Evolutionary conservation across 2,329 filamentous ascomycete genomes (phyloP), one percentile per base, ranked within the genome.

Genomic region (Diaporthe ampelina): DNA sequence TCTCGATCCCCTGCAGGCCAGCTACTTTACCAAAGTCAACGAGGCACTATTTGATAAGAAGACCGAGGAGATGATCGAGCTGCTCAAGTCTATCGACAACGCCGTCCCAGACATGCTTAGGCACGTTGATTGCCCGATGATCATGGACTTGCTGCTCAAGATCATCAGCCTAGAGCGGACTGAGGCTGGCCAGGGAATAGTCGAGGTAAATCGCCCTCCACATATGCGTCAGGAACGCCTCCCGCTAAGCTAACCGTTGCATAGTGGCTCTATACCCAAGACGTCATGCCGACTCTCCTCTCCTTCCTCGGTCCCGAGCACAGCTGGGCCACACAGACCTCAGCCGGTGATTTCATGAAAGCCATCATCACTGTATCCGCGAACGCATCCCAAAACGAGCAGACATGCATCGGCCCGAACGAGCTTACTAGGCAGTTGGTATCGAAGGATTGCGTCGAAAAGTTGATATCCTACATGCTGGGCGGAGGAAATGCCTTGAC

Each of bases 291-390:
- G 0, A 93, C 91, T 4, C 88, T 99, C 3, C 90, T 99, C 1
- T 94, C 94, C 7, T 98, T 95, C 82, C 90, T 99, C 29, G 93
- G 94, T 2, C 92, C 95, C 0, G 92, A 97, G 76, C 92, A 97
- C 80, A 94, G 92, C 76, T 94, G 95, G 82, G 94, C 96, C 1
- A 97, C 97, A 2, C 97, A 99, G 83, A 98, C 97, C 0, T 97
- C 97, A 0, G 97, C 97, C 0, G 97, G 97, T 57, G 97, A 99
- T 81, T 99, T 99, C 78, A 90, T 99, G 79, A 99, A 99, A 83
- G 97, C 97, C 56, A 98, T 99, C 81, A 98, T 99, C 78, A 99
- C 97, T 35, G 98, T 99, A 74, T 98, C 97, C 1, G 97, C 97
- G 75, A 99, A 99, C 81, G 97, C 97, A 4, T 98, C 96, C 1